Evolutionary conservation across 1,139 yeast genomes (phyloP), one percentile per base, ranked within the genome.

Genomic region (Groenewaldozyma auringiensis): DNA sequence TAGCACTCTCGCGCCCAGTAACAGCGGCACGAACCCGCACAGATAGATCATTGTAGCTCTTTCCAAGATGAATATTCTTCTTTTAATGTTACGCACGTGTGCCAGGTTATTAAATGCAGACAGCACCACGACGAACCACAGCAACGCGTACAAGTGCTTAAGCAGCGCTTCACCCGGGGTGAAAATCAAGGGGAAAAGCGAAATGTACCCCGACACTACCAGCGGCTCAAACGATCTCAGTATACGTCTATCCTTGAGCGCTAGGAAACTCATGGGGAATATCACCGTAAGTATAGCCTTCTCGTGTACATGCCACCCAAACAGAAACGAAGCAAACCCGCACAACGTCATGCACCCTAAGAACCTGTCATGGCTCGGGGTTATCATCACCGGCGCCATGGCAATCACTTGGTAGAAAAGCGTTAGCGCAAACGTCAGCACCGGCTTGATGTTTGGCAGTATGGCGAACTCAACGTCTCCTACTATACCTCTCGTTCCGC

Each of bases 241-340:
- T 34, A 88, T 67, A 45, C 94, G 74, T 50, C 82, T 75, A 59
- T 88, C 96, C 33, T 76, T 72, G 13, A 81, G 71, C 1, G 83
- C 85, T 34, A 89, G 66, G 61, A 92, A 83, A 3, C 94, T 75
- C 61, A 87, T 79, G 1, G 99, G 98, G 59, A 94, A 76, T n/a
- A 92, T 84, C 2, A 89, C 83, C 29, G 88, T 66, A 69, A 94
- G 74, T 36, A 92, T 79, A 0, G 98, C 98, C 72, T 92, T 92
- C 65, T 89, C 98, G 66, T 92, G 98, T 21, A 92, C 98, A 62
- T 92, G 98, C 97, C 97, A 92, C 4, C 99, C 98, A 66, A 92
- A 92, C 46, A 92, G 67, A 60, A 86, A 92, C 3, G 96, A 84
- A 0, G 96, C 81, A 66, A 78, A 87, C 1, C 94, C 98, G 67